Conservation (phyloP, 2,329 filamentous ascomycete genomes). For the Phaeosphaeriaceae sp. region DNA sequence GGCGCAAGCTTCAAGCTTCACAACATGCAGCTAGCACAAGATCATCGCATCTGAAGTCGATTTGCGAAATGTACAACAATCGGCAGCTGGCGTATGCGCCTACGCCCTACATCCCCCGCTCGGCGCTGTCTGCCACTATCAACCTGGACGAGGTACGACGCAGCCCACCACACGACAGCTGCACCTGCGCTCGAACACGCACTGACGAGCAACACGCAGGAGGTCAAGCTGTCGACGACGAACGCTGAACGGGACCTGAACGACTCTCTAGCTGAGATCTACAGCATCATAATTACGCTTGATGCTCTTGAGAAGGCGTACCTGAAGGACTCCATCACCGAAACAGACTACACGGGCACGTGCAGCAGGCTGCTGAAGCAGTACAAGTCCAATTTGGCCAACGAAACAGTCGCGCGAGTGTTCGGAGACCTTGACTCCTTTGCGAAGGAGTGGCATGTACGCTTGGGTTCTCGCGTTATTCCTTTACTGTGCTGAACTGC, state of each 20-base stretch:
- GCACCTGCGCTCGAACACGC: constrained; percentile 1
- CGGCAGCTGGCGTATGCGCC: constrained; percentile 80
- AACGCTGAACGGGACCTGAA: constrained; percentile 90
- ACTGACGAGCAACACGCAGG: constrained; percentile 59
- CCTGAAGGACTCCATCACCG: constrained; percentile 90
- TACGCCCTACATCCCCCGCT: constrained; percentile 88
- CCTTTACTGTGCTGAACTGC: constrained; percentile 16
- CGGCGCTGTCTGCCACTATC: constrained; percentile 83
- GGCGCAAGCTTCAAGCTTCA: constrained; percentile 21
- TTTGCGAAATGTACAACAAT: constrained; percentile 54
- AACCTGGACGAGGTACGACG: constrained; percentile 82
- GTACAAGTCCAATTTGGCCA: constrained; percentile 91
- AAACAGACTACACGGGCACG: constrained; percentile 93
- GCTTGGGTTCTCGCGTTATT: constrained; percentile 43
- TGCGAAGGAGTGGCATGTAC: constrained; percentile 88
- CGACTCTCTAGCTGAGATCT: constrained; percentile 95
- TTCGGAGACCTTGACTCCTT: constrained; percentile 91
- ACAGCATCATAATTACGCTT: constrained; percentile 94
- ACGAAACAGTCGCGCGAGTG: constrained; percentile 86
- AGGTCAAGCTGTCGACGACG: constrained; percentile 89
- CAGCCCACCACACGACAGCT: neutral
- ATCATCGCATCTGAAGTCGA: neutral
- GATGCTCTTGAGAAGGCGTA: constrained; percentile 97
- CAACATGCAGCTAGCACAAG: constrained; percentile 3
- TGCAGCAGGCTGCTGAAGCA: constrained; percentile 93